Conservation (phyloP, 257 asterid species). For the Solanum tarijense region DNA sequence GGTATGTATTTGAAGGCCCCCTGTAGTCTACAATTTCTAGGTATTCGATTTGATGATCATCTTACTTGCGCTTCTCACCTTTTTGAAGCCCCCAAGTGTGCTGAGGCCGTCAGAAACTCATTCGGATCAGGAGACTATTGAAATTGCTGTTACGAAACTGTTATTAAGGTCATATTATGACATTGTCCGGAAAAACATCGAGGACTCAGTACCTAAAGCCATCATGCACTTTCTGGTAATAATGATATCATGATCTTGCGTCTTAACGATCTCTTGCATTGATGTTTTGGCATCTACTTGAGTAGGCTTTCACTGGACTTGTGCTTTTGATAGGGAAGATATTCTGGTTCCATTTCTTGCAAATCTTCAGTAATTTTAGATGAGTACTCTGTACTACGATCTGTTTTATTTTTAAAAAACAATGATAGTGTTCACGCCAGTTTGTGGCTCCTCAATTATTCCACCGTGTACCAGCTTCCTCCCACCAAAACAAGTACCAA, state of each 20-base stretch:
- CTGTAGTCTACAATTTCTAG: neutral
- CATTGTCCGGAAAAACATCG: slow-evolving; percentile 58
- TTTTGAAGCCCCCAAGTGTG: slow-evolving; percentile 64
- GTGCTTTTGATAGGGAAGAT: neutral
- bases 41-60: neutral
- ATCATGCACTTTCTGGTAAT: slow-evolving; percentile 68
- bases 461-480: neutral
- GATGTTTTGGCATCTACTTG: neutral
- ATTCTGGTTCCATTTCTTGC: neutral
- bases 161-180: slow-evolving; percentile 64
- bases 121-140: slow-evolving; percentile 59
- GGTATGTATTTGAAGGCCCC: slow-evolving; percentile 22
- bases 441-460: neutral
- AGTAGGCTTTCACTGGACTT: neutral
- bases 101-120: slow-evolving; percentile 76
- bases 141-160: slow-evolving; percentile 60
- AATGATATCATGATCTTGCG: neutral
- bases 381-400: neutral
- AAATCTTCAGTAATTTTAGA: neutral
- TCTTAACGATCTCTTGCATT: neutral
- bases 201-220: slow-evolving; percentile 58
- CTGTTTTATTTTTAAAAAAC: neutral
- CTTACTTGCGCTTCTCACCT: neutral
- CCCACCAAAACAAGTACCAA: neutral
- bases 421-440: neutral